Base-by-base conservation (phyloP, 78 protist species). In the Dictyostelium purpureum region DNA sequence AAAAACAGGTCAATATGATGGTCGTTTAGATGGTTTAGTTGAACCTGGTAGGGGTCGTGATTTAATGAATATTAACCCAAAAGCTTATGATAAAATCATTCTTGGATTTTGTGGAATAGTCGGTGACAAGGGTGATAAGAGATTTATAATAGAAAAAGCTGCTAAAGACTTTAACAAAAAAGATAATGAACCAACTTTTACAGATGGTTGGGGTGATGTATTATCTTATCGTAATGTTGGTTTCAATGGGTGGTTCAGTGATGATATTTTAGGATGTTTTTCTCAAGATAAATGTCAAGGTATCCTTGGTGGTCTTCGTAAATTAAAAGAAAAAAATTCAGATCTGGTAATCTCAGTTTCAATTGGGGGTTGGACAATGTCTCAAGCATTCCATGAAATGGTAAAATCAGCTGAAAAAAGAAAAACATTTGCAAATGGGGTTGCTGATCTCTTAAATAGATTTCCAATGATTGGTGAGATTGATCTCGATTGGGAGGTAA, bases 401-500 rank as follows among this genome's bases (percentile, higher is more conserved):
- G 77, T 37, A 1, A 11, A 0, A 24, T 4, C 3, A n/a, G 0
- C 77, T n/a, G 14, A 2, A 1, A 43, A 45, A 37, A 35, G 77
- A 38, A 45, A 42, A n/a, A 9, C 52, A 18, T 70, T 70, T 45
- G n/a, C 45, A 21, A 2, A 43, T 19, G 57, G 77, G 19, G 57
- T 70, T 6, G 35, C 35, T 5, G 77, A 70, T 45, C 40, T 70
- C 12, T 70, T 16, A 6, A 45, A 6, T 7, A 40, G 77, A 43
- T 70, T 70, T 37, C 77, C 77, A 70, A 70, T 70, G 77, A 9
- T 70, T 28, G 45, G 5, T 45, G 57, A 45, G 1, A 70, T 70
- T 26, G 77, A 70, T 24, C 9, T 70, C 6, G 77, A 70, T 70
- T 70, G 77, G 77, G 77, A 70, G 19, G 31, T 31, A 38, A 42